These are phyloP conservation scores for Saturnispora hagleri DNA, from an alignment of 805 yeast genomes.

Conservation along the genomic window DNA sequence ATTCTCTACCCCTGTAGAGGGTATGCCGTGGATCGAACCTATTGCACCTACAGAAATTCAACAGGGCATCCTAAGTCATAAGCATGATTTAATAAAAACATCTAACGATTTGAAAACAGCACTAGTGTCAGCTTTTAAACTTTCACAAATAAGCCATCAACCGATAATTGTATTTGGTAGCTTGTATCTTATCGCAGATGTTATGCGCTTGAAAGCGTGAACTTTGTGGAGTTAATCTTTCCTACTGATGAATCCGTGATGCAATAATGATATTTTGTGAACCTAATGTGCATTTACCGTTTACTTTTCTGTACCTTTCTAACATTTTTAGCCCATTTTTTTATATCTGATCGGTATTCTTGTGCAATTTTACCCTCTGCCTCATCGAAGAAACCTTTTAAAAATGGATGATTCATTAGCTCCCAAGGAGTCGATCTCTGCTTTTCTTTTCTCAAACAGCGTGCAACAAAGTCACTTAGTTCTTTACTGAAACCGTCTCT, in stretches of 20 bases:
- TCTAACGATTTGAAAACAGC: slow-evolving; percentile 22
- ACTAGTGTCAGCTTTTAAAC: slow-evolving; percentile 18
- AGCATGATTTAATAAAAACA: slow-evolving; percentile 16
- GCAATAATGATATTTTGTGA: too few relatives aligned
- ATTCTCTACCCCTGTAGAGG: slow-evolving; percentile 58
- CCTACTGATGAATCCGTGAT: slow-evolving; percentile 8
- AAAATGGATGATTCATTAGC: slow-evolving; percentile 36
- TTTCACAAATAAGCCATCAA: slow-evolving; percentile 6
- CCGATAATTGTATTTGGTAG: slow-evolving; percentile 58
- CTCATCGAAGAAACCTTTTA: slow-evolving; percentile 20
- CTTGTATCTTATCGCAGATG: slow-evolving; percentile 54
- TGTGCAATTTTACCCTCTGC: slow-evolving; percentile 21
- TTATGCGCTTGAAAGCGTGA: slow-evolving; percentile 28
- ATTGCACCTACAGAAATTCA: slow-evolving; percentile 29
- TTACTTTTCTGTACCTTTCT: slow-evolving; percentile 31
- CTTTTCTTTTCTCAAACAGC: slow-evolving; percentile 68
- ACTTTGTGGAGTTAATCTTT: background rate
- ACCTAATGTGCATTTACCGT: slow-evolving; percentile 1
- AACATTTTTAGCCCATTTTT: slow-evolving; percentile 31
- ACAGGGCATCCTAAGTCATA: slow-evolving; percentile 7
- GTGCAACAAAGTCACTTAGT: slow-evolving; percentile 60
- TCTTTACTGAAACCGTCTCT: slow-evolving; percentile 37
- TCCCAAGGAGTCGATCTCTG: slow-evolving; percentile 69
- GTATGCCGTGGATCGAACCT: slow-evolving; percentile 89
- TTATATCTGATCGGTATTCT: slow-evolving; percentile 22